phyloP scores from a whole-genome alignment of 805 yeast genomes.

The Scheffersomyces amazonensis region DNA sequence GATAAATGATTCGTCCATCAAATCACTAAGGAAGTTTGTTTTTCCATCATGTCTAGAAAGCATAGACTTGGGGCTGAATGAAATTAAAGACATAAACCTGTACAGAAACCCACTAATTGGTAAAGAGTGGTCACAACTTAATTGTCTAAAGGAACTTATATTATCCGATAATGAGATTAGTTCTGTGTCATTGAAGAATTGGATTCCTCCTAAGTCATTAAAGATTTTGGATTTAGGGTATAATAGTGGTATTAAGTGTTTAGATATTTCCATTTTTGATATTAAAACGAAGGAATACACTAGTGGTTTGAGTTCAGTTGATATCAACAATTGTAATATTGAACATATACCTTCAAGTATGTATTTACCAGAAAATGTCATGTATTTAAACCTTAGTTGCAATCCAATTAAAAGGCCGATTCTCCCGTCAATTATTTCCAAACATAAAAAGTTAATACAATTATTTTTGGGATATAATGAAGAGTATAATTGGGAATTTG shows the following conservation, averaged over 20 bases:
- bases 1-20: neutral
- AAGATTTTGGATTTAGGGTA: neutral
- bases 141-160: neutral
- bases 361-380: neutral
- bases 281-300: neutral
- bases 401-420: neutral
- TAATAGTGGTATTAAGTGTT: neutral
- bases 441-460: neutral
- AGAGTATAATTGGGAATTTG: too few relatives aligned
- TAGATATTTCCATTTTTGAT: neutral
- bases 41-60: neutral
- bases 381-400: neutral
- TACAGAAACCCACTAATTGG: neutral
- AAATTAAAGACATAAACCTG: neutral
- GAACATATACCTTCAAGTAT: neutral
- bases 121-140: neutral
- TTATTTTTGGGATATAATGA: neutral
- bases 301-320: neutral
- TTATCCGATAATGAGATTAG: neutral
- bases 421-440: neutral
- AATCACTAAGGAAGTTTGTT: neutral
- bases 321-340: neutral
- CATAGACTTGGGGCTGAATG: neutral
- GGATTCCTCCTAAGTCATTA: neutral
- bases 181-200: neutral